Evolutionary conservation across 2,329 filamentous ascomycete species (phyloP).

Genomic region (Epichloe bromicola): DNA sequence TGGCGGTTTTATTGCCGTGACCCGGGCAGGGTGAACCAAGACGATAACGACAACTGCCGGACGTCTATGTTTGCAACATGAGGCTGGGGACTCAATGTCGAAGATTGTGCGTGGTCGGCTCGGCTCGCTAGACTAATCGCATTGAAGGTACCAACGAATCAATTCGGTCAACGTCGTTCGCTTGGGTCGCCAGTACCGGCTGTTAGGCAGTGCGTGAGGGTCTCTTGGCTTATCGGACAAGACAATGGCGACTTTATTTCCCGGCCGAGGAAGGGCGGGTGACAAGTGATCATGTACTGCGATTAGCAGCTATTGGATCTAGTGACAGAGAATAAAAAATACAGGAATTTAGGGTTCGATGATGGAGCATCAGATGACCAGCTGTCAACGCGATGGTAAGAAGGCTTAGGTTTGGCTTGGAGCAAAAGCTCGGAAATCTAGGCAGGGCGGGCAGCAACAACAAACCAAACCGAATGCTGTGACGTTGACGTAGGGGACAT

Average conservation of each 20-base stretch:
- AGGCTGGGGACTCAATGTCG: background rate
- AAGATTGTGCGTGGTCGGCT: background rate
- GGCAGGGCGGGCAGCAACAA: background rate
- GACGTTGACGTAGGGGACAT: background rate
- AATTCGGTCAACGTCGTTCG: background rate
- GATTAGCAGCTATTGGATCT: background rate
- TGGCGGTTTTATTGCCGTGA: constrained; percentile 49
- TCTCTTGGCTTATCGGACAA: background rate
- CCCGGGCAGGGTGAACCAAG: constrained; percentile 48
- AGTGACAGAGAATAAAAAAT: background rate
- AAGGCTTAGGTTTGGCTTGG: background rate
- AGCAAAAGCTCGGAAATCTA: background rate
- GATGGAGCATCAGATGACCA: background rate
- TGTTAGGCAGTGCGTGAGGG: background rate
- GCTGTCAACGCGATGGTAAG: background rate
- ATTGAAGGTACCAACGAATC: background rate
- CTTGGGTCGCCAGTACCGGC: background rate
- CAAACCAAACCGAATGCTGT: background rate
- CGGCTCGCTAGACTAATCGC: background rate
- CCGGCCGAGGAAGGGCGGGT: background rate
- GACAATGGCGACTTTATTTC: background rate
- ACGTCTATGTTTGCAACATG: constrained; percentile 10
- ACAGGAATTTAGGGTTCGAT: background rate
- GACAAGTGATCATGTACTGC: background rate
- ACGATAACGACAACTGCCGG: constrained; percentile 3